phyloP scores from a whole-genome alignment of 768 basidiomycete genomes.

The Russula sp. region DNA sequence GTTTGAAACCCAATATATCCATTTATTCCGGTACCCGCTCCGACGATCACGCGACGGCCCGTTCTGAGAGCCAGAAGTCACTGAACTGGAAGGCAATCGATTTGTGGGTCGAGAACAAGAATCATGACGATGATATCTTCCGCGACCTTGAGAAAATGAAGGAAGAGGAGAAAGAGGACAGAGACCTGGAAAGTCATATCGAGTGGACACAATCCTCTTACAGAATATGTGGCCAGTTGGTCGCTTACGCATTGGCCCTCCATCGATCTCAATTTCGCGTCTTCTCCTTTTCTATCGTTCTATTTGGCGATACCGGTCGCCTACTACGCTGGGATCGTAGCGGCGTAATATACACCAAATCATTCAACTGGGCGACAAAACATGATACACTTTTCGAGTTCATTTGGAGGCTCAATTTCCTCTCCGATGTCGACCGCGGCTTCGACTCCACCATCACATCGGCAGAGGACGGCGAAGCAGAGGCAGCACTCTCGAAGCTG shows the following conservation, averaged over 20 bases:
- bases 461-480: background rate
- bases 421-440: background rate
- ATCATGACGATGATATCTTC: background rate
- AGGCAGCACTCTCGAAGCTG: background rate
- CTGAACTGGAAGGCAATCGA: constrained; percentile 11
- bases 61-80: background rate
- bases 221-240: background rate
- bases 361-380: background rate
- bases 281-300: background rate
- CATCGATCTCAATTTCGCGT: constrained; percentile 5
- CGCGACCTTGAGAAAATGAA: background rate
- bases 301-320: constrained; percentile 1
- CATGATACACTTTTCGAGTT: constrained; percentile 5
- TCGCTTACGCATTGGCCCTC: background rate
- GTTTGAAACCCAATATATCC: background rate
- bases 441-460: background rate
- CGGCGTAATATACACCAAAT: constrained; percentile 2
- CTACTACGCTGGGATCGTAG: constrained; percentile 14
- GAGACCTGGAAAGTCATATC: background rate
- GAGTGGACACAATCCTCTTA: background rate
- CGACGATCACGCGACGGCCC: background rate
- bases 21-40: background rate
- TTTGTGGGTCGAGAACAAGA: constrained; percentile 6
- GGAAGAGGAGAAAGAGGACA: background rate
- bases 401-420: constrained; percentile 12